These are phyloP conservation scores for Syzygium syzygioides DNA, from an alignment of 441 rosid species.

Conservation along the genomic window DNA sequence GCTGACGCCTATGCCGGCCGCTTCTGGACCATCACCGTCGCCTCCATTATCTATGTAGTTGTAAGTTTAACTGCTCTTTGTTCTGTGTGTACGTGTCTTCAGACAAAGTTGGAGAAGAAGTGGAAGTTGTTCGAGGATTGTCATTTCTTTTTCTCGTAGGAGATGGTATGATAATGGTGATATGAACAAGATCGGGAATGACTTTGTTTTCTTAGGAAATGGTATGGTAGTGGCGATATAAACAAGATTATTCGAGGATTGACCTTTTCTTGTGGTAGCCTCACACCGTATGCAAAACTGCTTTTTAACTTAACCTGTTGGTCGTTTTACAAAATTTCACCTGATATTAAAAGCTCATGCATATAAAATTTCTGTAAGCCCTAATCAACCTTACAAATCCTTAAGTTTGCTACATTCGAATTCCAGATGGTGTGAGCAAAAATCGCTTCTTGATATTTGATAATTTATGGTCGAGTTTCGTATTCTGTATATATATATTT, in stretches of 20 bases:
- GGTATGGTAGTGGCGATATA: not conserved
- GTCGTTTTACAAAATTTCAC: not conserved
- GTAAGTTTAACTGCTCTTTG: conserved; percentile 20
- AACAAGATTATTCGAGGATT: not conserved
- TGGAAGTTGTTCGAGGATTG: not conserved
- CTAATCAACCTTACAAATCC: not conserved
- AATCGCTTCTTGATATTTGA: not conserved
- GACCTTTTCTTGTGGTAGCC: too few relatives aligned
- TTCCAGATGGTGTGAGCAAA: not conserved
- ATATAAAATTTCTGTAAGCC: not conserved
- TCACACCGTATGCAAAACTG: not conserved
- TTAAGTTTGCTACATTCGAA: not conserved
- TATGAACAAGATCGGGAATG: not conserved
- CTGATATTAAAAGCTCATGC: not conserved
- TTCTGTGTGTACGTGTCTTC: not conserved
- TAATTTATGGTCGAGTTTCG: too few relatives aligned
- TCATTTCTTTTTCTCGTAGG: not conserved
- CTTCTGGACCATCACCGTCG: conserved; percentile 73
- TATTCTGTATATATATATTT: not conserved
- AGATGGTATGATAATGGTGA: not conserved
- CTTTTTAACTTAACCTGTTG: not conserved
- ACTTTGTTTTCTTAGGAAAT: not conserved
- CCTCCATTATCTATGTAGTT: conserved; percentile 69
- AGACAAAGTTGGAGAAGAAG: not conserved
- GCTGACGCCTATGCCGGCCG: conserved; percentile 78